phyloP scores from a whole-genome alignment of 768 basidiomycete species.

The Pholiota microspora region DNA sequence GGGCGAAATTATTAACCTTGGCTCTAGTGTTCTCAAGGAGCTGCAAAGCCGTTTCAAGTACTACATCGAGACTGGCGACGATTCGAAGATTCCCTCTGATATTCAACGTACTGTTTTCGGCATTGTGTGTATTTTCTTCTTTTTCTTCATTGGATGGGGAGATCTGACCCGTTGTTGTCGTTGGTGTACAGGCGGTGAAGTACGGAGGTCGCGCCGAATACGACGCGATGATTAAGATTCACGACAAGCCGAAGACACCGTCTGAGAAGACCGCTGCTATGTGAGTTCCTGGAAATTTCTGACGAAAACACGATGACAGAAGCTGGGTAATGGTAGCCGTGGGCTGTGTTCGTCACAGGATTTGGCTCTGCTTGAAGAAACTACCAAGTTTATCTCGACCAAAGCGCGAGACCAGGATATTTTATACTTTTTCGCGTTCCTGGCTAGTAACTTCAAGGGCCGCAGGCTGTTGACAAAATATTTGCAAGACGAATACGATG shows the following conservation, averaged over 20 bases:
- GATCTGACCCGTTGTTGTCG: neutral
- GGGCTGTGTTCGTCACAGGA: conserved; percentile 67
- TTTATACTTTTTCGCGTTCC: conserved; percentile 58
- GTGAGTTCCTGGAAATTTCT: conserved; percentile 32
- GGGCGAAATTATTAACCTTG: conserved; percentile 1
- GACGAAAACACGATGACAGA: conserved; percentile 8
- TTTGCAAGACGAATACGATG: conserved; percentile 69
- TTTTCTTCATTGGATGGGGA: neutral
- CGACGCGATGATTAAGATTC: conserved; percentile 65
- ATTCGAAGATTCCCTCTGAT: conserved; percentile 79
- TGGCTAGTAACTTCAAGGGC: conserved; percentile 53
- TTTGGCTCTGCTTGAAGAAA: conserved; percentile 53
- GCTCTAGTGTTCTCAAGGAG: conserved; percentile 70
- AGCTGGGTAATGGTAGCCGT: conserved; percentile 34
- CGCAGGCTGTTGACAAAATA: conserved; percentile 55
- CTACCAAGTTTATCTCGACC: conserved; percentile 56
- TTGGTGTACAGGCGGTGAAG: conserved; percentile 54
- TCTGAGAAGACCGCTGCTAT: conserved; percentile 70
- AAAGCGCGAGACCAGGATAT: conserved; percentile 62
- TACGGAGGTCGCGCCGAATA: conserved; percentile 76
- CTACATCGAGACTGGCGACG: conserved; percentile 71
- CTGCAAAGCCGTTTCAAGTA: conserved; percentile 67
- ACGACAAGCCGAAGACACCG: conserved; percentile 72
- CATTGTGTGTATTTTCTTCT: conserved; percentile 36
- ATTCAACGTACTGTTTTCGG: conserved; percentile 56